phyloP scores from a whole-genome alignment of 1,284 basidiomycete genomes.

The Naganishia sp. region DNA sequence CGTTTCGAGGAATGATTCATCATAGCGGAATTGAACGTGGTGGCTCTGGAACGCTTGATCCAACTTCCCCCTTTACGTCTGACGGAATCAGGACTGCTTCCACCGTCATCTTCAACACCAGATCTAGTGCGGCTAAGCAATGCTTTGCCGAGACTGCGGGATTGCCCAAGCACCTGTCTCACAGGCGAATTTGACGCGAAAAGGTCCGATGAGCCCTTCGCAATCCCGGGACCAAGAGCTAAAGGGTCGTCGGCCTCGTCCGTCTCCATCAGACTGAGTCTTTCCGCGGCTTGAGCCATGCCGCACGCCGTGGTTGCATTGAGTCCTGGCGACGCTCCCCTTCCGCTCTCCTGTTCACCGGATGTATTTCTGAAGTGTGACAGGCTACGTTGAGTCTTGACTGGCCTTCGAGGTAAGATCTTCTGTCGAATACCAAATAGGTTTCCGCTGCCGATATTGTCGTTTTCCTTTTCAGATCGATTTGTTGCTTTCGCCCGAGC shows the following conservation, averaged over 20 bases:
- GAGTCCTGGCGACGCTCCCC: slow-evolving; percentile 42
- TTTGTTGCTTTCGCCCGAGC: slow-evolving; percentile 32
- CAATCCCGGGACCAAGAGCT: neutral
- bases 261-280: slow-evolving; percentile 32
- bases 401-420: slow-evolving; percentile 39
- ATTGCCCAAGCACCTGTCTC: slow-evolving; percentile 28
- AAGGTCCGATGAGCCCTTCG: neutral
- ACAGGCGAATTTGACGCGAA: slow-evolving; percentile 26
- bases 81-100: slow-evolving; percentile 29
- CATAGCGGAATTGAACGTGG: slow-evolving; percentile 6
- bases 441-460: neutral
- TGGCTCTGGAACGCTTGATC: slow-evolving; percentile 34
- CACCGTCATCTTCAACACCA: slow-evolving; percentile 20
- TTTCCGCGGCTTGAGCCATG: slow-evolving; percentile 45
- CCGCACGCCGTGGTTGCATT: slow-evolving; percentile 38
- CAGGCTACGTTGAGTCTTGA: slow-evolving; percentile 35
- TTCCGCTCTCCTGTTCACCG: slow-evolving; percentile 5
- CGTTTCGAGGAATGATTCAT: neutral
- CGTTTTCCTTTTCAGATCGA: neutral
- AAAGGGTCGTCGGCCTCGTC: slow-evolving; percentile 16
- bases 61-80: slow-evolving; percentile 32
- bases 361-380: slow-evolving; percentile 21
- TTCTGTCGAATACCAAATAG: slow-evolving; percentile 7
- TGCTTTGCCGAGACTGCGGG: slow-evolving; percentile 30
- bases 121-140: slow-evolving; percentile 16